Conservation (phyloP, 768 basidiomycete species). For the Pholiota conissans region DNA sequence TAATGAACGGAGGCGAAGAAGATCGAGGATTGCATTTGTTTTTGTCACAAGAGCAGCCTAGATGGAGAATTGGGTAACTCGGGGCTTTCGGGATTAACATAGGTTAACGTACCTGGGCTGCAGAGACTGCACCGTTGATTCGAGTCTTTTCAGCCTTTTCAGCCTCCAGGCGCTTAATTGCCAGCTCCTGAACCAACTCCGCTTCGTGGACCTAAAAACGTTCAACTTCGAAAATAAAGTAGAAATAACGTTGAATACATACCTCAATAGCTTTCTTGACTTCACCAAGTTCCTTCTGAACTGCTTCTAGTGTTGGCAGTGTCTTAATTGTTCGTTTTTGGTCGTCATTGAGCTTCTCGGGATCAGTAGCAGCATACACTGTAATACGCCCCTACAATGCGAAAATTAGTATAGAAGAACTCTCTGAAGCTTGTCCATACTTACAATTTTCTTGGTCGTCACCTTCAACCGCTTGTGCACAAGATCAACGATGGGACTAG, state of each 20-base stretch:
- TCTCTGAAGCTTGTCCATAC: conserved; percentile 11
- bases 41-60: conserved; percentile 46
- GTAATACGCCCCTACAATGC: conserved; percentile 65
- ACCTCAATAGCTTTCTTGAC: conserved; percentile 87
- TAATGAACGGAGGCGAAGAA: conserved; percentile 58
- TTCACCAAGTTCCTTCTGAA: conserved; percentile 80
- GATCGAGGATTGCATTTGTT: conserved; percentile 51
- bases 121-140: conserved; percentile 53
- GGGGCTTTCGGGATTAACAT: background rate
- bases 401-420: conserved; percentile 11
- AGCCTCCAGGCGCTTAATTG: conserved; percentile 52
- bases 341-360: conserved; percentile 83
- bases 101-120: conserved; percentile 50
- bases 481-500: conserved; percentile 75
- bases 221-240: conserved; percentile 10
- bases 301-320: conserved; percentile 74
- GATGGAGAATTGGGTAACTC: conserved; percentile 1
- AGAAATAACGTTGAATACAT: conserved; percentile 10
- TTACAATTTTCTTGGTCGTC: conserved; percentile 84
- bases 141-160: conserved; percentile 58
- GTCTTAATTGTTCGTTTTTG: conserved; percentile 74
- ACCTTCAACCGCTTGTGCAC: conserved; percentile 76
- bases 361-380: conserved; percentile 63
- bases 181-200: conserved; percentile 57
- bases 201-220: conserved; percentile 57